phyloP scores from a whole-genome alignment of 768 basidiomycete species.

The Mycena latifolia region DNA sequence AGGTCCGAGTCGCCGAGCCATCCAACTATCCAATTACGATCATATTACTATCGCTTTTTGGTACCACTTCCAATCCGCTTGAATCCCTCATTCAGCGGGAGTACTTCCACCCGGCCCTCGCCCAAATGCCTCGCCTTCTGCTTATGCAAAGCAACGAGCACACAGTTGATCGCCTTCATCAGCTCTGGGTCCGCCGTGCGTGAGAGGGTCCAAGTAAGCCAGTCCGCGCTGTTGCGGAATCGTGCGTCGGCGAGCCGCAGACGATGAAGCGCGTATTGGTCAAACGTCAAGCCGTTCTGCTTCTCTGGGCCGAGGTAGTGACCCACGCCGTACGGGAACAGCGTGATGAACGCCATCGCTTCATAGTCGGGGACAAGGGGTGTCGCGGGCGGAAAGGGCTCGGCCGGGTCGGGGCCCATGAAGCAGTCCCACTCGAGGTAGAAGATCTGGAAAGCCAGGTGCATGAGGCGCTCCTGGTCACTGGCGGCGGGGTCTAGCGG shows the following conservation, averaged over 20 bases:
- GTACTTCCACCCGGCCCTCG: neutral
- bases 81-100: neutral
- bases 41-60: too few species aligned
- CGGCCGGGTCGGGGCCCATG: conserved; percentile 2
- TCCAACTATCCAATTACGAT: too few species aligned
- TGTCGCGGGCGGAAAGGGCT: neutral
- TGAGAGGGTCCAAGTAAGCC: conserved; percentile 6
- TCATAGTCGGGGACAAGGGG: neutral
- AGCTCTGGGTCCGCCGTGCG: conserved; percentile 13
- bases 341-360: neutral
- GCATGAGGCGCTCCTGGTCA: neutral
- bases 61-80: neutral
- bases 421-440: conserved; percentile 21
- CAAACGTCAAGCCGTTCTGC: conserved; percentile 1
- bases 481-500: neutral
- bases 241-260: conserved; percentile 1
- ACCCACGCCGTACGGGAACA: neutral
- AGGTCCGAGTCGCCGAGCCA: too few species aligned
- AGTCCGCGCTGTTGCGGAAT: neutral
- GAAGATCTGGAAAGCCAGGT: conserved; percentile 5
- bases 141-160: neutral
- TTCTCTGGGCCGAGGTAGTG: conserved; percentile 1
- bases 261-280: conserved; percentile 4
- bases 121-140: conserved; percentile 7
- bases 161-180: conserved; percentile 1